Percentiles rank a stretch among this genome's conserved stretches.
Conservation (phyloP, 2,329 filamentous ascomycete genomes). For the Aspergillus neoniger region DNA sequence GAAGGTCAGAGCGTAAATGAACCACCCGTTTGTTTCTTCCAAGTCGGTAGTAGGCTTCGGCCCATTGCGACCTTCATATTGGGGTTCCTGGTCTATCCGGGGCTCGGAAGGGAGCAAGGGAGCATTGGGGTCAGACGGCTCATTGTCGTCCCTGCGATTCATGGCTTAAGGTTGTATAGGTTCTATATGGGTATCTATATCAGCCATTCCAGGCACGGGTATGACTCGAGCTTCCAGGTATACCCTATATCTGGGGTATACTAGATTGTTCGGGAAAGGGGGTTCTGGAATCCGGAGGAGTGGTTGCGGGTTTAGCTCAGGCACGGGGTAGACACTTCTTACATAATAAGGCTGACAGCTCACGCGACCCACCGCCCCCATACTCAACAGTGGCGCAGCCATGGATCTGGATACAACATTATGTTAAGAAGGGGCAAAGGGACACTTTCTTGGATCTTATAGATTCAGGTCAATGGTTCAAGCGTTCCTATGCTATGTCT, state of each 20-base stretch:
- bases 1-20: conserved; percentile 59
- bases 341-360: conserved; percentile 9
- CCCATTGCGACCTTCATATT: conserved; percentile 16
- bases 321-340: not conserved
- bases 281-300: conserved; percentile 4
- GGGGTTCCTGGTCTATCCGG: conserved; percentile 8
- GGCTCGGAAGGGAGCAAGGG: conserved; percentile 33
- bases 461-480: conserved; percentile 51
- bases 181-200: conserved; percentile 12
- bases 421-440: not conserved
- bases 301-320: not conserved
- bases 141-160: conserved; percentile 26
- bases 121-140: conserved; percentile 27
- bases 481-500: no score
- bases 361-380: conserved; percentile 22
- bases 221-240: not conserved
- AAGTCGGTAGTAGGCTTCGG: conserved; percentile 14
- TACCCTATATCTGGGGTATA: not conserved
- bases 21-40: conserved; percentile 38
- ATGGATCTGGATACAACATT: not conserved
- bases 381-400: not conserved
- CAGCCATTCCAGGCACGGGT: not conserved
- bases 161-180: conserved; percentile 24
- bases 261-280: not conserved
- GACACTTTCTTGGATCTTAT: conserved; percentile 51